phyloP scores from a whole-genome alignment of 75 land plant species.

The Cryptomeria japonica region DNA sequence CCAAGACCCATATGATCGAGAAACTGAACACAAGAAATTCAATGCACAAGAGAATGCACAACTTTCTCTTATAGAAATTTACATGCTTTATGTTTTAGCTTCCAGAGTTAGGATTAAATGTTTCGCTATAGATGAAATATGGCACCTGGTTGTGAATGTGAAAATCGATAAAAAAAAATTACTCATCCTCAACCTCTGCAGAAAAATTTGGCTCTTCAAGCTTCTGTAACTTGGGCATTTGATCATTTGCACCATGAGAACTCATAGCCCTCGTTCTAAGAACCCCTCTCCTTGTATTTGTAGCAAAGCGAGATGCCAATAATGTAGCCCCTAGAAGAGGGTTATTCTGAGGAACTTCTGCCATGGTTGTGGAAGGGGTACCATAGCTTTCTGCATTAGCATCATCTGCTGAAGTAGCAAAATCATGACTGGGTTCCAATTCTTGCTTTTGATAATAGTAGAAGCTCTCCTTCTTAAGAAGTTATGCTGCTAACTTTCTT shows the following conservation, averaged over 20 bases:
- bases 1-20: background rate
- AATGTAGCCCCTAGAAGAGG: conserved; percentile 61
- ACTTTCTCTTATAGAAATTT: background rate
- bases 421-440: background rate
- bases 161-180: background rate
- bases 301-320: conserved; percentile 72
- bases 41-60: background rate
- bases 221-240: conserved; percentile 54
- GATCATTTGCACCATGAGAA: conserved; percentile 18
- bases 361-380: background rate
- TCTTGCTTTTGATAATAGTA: conserved; percentile 17
- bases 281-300: conserved; percentile 68
- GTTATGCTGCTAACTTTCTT: conserved; percentile 34
- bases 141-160: background rate
- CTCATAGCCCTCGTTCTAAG: conserved; percentile 44
- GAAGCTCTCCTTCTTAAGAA: conserved; percentile 29
- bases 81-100: background rate
- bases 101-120: background rate
- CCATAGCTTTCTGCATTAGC: conserved; percentile 9
- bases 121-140: background rate
- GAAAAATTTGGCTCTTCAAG: conserved; percentile 79
- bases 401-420: background rate
- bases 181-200: conserved; percentile 35
- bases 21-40: background rate
- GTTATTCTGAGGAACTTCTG: conserved; percentile 4